These are phyloP conservation scores for Tubosaeta brunneosetosa DNA, from an alignment of 768 basidiomycete species.

Conservation along the genomic window DNA sequence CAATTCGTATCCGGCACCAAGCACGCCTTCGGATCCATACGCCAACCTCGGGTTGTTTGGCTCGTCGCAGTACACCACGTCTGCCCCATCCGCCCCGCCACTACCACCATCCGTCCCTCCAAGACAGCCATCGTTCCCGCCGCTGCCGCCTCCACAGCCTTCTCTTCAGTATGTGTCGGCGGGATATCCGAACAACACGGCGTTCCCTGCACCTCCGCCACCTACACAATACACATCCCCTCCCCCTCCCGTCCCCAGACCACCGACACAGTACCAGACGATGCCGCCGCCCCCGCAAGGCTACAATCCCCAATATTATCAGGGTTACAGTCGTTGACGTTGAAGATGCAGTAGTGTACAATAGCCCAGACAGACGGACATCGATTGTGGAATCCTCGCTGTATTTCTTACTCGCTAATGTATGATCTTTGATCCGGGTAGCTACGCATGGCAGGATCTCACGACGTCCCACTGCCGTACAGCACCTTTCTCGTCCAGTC, in stretches of 20 bases:
- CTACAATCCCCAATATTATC: conserved; percentile 27
- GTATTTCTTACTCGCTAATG: neutral
- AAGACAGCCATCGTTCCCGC: conserved; percentile 24
- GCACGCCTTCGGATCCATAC: conserved; percentile 34
- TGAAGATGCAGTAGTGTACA: neutral
- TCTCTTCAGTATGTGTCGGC: conserved; percentile 16
- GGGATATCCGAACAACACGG: conserved; percentile 12
- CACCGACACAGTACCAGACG: conserved; percentile 24
- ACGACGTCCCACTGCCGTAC: conserved; percentile 29
- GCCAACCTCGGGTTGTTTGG: conserved; percentile 29
- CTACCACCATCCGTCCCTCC: conserved; percentile 16
- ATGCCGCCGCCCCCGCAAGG: conserved; percentile 31
- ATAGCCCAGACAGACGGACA: neutral
- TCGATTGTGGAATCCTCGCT: neutral
- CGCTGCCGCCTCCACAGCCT: conserved; percentile 15
- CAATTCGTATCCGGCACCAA: conserved; percentile 20
- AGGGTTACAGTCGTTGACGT: conserved; percentile 27
- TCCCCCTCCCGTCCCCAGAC: conserved; percentile 13
- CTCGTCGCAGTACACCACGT: conserved; percentile 11
- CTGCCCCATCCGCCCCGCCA: conserved; percentile 1
- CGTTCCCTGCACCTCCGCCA: conserved; percentile 27
- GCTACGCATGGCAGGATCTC: neutral
- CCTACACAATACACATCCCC: conserved; percentile 24
- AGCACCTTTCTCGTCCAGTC: conserved; percentile 45
- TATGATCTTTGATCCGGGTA: too few species aligned